Evolutionary conservation across 257 asterid genomes (phyloP).

Genomic region (Haberlea rhodopensis): DNA sequence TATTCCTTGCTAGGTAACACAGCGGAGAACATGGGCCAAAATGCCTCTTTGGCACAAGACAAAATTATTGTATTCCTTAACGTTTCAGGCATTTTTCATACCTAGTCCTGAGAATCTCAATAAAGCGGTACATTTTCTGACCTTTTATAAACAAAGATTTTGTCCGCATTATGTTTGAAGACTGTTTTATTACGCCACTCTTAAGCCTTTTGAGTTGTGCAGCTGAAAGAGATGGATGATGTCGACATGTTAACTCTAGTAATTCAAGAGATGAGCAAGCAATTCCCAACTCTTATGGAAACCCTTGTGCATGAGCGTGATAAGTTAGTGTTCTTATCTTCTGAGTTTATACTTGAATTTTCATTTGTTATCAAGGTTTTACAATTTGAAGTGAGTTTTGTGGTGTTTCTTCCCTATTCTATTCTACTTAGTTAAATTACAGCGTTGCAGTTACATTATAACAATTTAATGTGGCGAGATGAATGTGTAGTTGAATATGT

Average conservation of each 20-base stretch:
- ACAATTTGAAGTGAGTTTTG: too few relatives aligned
- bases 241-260: constrained; percentile 84
- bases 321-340: constrained; percentile 48
- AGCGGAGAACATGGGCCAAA: constrained; percentile 81
- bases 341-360: background rate
- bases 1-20: constrained; percentile 52
- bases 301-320: constrained; percentile 94
- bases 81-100: constrained; percentile 83
- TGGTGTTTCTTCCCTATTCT: too few relatives aligned
- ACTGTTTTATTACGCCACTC: background rate
- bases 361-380: background rate
- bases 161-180: constrained; percentile 2
- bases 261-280: constrained; percentile 93
- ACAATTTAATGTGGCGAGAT: too few relatives aligned
- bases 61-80: constrained; percentile 56
- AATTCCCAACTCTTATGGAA: constrained; percentile 89
- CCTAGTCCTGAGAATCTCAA: constrained; percentile 66
- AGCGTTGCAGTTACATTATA: too few relatives aligned
- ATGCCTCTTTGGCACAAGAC: constrained; percentile 97
- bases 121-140: constrained; percentile 51
- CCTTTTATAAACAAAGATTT: constrained; percentile 10
- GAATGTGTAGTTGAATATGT: too few relatives aligned
- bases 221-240: constrained; percentile 97
- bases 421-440: too few relatives aligned
- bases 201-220: constrained; percentile 31